Evolutionary conservation across 768 basidiomycete species (phyloP), one percentile per base, ranked within the genome.

Genomic region (Imleria badia): DNA sequence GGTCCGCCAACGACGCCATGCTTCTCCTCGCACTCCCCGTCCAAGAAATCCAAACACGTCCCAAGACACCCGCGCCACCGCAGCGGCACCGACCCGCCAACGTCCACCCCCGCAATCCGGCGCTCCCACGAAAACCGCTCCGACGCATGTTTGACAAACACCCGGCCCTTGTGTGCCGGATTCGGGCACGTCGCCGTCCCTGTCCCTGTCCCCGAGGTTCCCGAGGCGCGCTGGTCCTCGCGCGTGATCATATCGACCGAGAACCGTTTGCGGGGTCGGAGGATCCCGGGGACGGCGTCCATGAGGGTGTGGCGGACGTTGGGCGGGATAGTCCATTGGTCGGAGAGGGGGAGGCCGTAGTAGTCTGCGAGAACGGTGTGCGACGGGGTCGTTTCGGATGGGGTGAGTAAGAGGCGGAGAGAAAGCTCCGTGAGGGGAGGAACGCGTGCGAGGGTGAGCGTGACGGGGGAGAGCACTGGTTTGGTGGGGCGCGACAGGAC

Each of bases 111-210:
- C 0, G 80, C 83, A 26, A 87, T 70, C 13, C 54, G 69, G 8
- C 64, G 71, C 62, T 85, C 85, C 89, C 89, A 91, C 4, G 84
- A 81, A 55, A 76, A 80, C 52, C 85, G 73, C 68, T 86, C 81
- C 62, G 87, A 86, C 5, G 78, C 79, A 43, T 79, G 83, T 22
- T 60, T 69, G 7, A 86, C 76, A 51, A 87, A 89, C 13, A 83
- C 65, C 0, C 65, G 58, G 0, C 60, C 63, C 19, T 31, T 39
- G 17, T 64, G 68, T 17, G 55, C 59, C 45, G 76, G 83, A 49
- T 46, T 68, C 22, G 82, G 78, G 55, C 83, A 85, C 7, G 75
- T 72, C 5, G 80, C 79, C 17, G 45, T 43, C 3, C 35, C 52
- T 11, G 58, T 20, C 31, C 45, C 33, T 7, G 19, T 23, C 10